phyloP scores from a whole-genome alignment of 2,329 filamentous ascomycete species.

The Pestalotiopsis fici region DNA sequence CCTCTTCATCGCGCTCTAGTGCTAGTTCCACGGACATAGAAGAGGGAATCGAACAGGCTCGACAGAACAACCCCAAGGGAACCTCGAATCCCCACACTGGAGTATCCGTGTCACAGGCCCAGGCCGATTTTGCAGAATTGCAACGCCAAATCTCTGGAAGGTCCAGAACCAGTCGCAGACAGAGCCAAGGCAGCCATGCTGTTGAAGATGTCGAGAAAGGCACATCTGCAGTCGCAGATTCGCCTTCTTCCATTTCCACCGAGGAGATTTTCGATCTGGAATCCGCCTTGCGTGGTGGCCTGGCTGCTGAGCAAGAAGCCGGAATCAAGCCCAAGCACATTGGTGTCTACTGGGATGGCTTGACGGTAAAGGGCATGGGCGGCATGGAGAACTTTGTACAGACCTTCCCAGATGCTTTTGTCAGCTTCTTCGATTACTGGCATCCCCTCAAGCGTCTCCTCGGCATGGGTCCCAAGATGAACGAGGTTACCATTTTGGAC shows the following conservation, averaged over 20 bases:
- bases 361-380: slow-evolving; percentile 76
- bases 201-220: slow-evolving; percentile 59
- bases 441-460: slow-evolving; percentile 65
- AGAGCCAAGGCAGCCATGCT: slow-evolving; percentile 27
- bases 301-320: slow-evolving; percentile 70
- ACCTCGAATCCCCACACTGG: slow-evolving; percentile 43
- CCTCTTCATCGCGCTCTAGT: slow-evolving; percentile 17
- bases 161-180: slow-evolving; percentile 51
- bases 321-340: slow-evolving; percentile 82
- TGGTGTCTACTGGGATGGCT: slow-evolving; percentile 75
- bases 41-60: slow-evolving; percentile 40
- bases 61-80: slow-evolving; percentile 49
- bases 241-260: slow-evolving; percentile 43
- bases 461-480: slow-evolving; percentile 66
- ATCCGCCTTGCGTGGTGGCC: slow-evolving; percentile 68
- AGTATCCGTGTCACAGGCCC: slow-evolving; percentile 67
- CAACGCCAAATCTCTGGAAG: slow-evolving; percentile 60
- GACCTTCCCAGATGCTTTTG: slow-evolving; percentile 77
- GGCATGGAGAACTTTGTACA: slow-evolving; percentile 71
- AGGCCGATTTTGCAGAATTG: slow-evolving; percentile 71
- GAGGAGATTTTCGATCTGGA: slow-evolving; percentile 75
- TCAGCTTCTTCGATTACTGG: slow-evolving; percentile 75
- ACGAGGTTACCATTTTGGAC: slow-evolving; percentile 73
- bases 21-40: slow-evolving; percentile 28
- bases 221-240: slow-evolving; percentile 34